These are phyloP conservation scores for Talaromyces marneffei DNA, from an alignment of 2,329 filamentous ascomycete genomes.

Conservation along the genomic window DNA sequence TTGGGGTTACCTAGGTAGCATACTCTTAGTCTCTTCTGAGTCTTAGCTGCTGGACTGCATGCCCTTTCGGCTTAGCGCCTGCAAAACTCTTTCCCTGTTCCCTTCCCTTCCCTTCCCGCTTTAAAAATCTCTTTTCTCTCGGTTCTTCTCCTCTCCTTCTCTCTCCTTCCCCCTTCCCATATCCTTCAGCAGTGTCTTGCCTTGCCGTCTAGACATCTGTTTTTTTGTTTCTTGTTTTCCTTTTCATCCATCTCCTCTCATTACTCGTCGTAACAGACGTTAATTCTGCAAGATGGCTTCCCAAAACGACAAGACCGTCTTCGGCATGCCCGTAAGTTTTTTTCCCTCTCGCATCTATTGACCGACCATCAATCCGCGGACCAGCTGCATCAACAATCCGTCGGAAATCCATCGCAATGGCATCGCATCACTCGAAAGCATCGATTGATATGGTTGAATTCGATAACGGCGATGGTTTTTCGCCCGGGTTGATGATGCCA, in stretches of 20 bases:
- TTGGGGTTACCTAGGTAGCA: constrained; percentile 2
- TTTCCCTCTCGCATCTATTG: constrained; percentile 9
- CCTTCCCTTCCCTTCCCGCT: constrained; percentile 29
- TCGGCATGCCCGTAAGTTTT: constrained; percentile 48
- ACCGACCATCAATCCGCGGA: neutral
- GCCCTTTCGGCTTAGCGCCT: constrained; percentile 11
- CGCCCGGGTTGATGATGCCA: constrained; percentile 8
- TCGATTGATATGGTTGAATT: neutral
- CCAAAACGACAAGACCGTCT: constrained; percentile 49
- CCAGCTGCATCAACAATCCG: constrained; percentile 12
- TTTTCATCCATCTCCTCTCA: constrained; percentile 35
- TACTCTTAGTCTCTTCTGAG: too few relatives aligned
- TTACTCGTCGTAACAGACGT: constrained; percentile 32
- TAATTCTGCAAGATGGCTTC: constrained; percentile 41
- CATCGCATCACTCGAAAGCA: constrained; percentile 2
- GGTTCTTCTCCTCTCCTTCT: constrained; percentile 30
- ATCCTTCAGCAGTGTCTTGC: constrained; percentile 20
- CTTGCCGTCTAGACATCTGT: constrained; percentile 6
- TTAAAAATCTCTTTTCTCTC: constrained; percentile 34
- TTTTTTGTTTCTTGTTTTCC: constrained; percentile 22
- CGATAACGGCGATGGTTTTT: constrained; percentile 13
- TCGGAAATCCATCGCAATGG: constrained; percentile 8
- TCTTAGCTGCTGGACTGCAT: neutral
- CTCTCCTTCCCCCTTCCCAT: constrained; percentile 33
- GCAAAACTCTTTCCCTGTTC: constrained; percentile 19